Percentiles rank a stretch among this genome's conserved stretches.
phyloP scores from a whole-genome alignment of 495 filamentous ascomycete genomes.

The Talaromyces nanjingensis region DNA sequence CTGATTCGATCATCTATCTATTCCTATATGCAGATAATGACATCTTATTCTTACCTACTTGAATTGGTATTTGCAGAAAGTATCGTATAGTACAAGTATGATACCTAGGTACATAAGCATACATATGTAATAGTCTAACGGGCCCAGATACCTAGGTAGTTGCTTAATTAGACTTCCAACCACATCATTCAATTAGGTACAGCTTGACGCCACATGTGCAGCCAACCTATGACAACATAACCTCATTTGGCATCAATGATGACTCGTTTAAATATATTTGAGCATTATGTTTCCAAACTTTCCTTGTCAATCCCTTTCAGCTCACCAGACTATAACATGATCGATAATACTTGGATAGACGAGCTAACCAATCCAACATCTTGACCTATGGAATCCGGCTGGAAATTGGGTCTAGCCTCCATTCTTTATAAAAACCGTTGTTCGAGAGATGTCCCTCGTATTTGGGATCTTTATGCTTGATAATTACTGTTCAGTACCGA shows the following conservation, averaged over 20 bases:
- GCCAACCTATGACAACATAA: too few relatives aligned
- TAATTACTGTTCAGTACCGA: too few relatives aligned
- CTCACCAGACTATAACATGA: not conserved
- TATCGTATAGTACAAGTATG: not conserved
- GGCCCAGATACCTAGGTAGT: not conserved
- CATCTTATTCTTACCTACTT: not conserved
- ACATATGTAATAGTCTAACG: not conserved
- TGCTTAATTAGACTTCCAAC: not conserved
- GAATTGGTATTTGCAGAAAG: not conserved
- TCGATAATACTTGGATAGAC: not conserved
- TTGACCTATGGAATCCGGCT: not conserved
- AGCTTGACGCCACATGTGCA: too few relatives aligned
- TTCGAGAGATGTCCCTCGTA: too few relatives aligned
- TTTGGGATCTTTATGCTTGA: too few relatives aligned
- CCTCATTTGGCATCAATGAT: not conserved
- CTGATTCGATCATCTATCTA: not conserved
- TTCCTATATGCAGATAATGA: not conserved
- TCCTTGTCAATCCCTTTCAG: not conserved
- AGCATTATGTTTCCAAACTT: not conserved
- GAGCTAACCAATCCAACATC: not conserved
- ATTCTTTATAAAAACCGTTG: too few relatives aligned
- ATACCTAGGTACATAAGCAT: not conserved
- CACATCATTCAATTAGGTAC: too few relatives aligned
- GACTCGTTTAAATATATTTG: not conserved
- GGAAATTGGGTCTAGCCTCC: too few relatives aligned